Base-by-base conservation (phyloP, 371 early-diverging fungal genomes). In the Mucor sp. region DNA sequence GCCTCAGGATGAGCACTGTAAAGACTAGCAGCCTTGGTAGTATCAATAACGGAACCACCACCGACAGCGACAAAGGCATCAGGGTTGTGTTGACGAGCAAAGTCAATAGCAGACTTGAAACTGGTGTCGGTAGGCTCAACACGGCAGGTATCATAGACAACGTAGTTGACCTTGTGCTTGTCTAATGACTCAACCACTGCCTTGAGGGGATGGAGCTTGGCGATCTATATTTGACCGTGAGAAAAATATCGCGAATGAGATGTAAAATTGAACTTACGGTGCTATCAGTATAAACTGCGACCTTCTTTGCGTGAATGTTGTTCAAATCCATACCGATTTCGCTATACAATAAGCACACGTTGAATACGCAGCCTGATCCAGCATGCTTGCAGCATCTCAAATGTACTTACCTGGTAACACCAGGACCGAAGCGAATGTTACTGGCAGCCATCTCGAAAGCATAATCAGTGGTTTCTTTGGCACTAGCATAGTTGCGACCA, bases 1-100 rank as follows among this genome's bases (percentile, higher is more conserved):
- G 91, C 93, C 15, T 95, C 91, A 14, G 91, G 91, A 72, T 93
- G 93, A 47, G 88, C 81, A 32, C 87, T 82, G 75, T 94, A 95
- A 76, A 96, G 80, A 71, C 93, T 95, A 47, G 95, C 96, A 32
- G 94, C 96, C 77, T 96, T 96, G 65, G 94, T 86, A 11, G 96
- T 96, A 72, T 96, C 96, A 66, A 96, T 95, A 32, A 92, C 92
- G 2, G 94, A 94, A n/a, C 96, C 96, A 64, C 96, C 96, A 61
- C 96, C 96, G 6, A 96, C 94, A 19, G 96, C 96, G n/a, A 96
- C 85, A 71, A 93, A 91, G 4, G 92, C 90, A 72, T 92, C 95
- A 17, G 94, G 93, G 39, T 79, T 74, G 66, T 94, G 89, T 27
- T 79, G 59, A 66, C 91, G 88, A 44, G 93, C 90, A 62, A 92